A percentile compares a stretch with the other conserved stretches of the same genome.
Evolutionary conservation across 345 rosid species (phyloP).

Genomic region (Lepidium sativum): DNA sequence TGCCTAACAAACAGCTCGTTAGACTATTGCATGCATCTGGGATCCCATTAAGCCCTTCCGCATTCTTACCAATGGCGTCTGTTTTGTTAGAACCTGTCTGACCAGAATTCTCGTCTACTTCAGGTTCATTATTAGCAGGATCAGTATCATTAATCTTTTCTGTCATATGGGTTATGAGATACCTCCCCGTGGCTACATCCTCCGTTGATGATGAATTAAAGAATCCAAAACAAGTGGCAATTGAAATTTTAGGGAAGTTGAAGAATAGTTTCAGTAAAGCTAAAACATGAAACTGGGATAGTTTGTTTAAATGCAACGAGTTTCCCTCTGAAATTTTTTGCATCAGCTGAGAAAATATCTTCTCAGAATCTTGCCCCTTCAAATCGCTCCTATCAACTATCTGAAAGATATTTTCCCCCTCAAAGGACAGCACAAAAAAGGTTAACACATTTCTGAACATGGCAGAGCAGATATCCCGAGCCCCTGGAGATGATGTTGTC

Average conservation of each 20-base stretch:
- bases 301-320: slow-evolving; percentile 42
- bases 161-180: slow-evolving; percentile 53
- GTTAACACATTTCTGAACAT: slow-evolving; percentile 66
- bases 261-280: slow-evolving; percentile 57
- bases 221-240: slow-evolving; percentile 74
- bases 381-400: slow-evolving; percentile 45
- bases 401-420: slow-evolving; percentile 44
- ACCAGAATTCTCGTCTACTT: slow-evolving; percentile 30
- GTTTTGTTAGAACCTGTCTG: slow-evolving; percentile 27
- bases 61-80: slow-evolving; percentile 26
- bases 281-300: slow-evolving; percentile 51
- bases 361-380: slow-evolving; percentile 45
- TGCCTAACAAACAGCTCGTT: slow-evolving; percentile 54
- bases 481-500: slow-evolving; percentile 44
- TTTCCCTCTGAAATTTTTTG: slow-evolving; percentile 49
- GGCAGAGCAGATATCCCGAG: slow-evolving; percentile 51
- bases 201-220: slow-evolving; percentile 42
- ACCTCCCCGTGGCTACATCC: slow-evolving; percentile 47
- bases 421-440: slow-evolving; percentile 54
- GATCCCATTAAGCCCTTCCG: slow-evolving; percentile 24
- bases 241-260: slow-evolving; percentile 53
- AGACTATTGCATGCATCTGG: slow-evolving; percentile 31
- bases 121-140: slow-evolving; percentile 29
- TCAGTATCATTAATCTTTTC: slow-evolving; percentile 35
- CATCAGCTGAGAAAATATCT: slow-evolving; percentile 50